A percentile compares a stretch with the other conserved stretches of the same genome.
Evolutionary conservation across 352 stramenopile species (phyloP).

Genomic region (Pythium coloratum): DNA sequence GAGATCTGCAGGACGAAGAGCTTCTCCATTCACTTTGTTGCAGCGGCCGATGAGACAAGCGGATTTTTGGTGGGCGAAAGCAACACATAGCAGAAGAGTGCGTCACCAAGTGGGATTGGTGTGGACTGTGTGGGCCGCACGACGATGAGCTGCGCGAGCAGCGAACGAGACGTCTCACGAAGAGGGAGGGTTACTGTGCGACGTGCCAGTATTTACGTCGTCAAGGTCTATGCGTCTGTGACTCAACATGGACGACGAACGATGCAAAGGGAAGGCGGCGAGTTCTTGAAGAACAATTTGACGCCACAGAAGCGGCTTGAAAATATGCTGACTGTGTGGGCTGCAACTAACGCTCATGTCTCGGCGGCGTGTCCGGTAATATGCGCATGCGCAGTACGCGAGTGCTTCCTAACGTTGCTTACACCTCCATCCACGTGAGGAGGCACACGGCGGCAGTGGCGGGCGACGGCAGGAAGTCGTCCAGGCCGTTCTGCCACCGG

Average conservation of each 20-base stretch:
- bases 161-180: not conserved
- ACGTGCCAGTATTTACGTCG: not conserved
- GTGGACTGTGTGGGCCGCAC: too few species aligned
- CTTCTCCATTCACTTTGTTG: not conserved
- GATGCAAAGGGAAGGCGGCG: not conserved
- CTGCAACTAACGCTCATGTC: not conserved
- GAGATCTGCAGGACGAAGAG: not conserved
- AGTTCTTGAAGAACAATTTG: not conserved
- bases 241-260: not conserved
- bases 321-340: not conserved
- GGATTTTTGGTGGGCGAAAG: not conserved
- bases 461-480: slow-evolving; percentile 81
- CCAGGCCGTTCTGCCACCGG: slow-evolving; percentile 58
- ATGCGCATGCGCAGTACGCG: not conserved
- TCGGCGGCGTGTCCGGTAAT: not conserved
- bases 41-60: not conserved
- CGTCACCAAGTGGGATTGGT: not conserved
- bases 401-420: slow-evolving; percentile 14
- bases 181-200: too few species aligned
- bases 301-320: not conserved
- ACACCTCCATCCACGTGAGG: slow-evolving; percentile 63
- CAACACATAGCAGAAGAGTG: not conserved
- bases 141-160: not conserved
- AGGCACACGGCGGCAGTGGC: slow-evolving; percentile 62
- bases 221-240: not conserved